Percentiles rank a stretch among this genome's conserved stretches.
Evolutionary conservation across 345 rosid species (phyloP).

Genomic region (Eucalyptus viminalis): DNA sequence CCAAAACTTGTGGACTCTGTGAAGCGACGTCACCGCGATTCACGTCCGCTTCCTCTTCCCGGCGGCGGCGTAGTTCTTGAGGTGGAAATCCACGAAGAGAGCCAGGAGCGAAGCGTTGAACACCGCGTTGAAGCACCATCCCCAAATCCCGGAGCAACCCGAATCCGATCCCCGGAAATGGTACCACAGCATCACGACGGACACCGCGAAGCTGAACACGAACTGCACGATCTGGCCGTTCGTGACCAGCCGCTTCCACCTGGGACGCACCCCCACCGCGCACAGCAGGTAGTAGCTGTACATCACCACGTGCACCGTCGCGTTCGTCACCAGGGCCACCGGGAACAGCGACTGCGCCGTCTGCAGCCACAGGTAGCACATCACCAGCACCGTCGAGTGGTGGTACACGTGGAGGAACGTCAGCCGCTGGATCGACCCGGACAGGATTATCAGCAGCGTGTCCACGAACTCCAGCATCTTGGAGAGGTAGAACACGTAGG

Average conservation of each 20-base stretch:
- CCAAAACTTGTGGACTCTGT: background rate
- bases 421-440: constrained; percentile 25
- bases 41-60: background rate
- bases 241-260: constrained; percentile 59
- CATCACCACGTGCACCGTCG: constrained; percentile 51
- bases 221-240: constrained; percentile 58
- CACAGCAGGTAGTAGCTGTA: constrained; percentile 40
- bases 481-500: constrained; percentile 53
- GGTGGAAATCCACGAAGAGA: constrained; percentile 39
- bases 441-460: constrained; percentile 39
- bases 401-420: constrained; percentile 72
- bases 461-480: constrained; percentile 47
- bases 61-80: constrained; percentile 16
- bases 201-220: constrained; percentile 21
- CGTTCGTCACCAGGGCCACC: constrained; percentile 36
- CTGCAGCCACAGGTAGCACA: constrained; percentile 41
- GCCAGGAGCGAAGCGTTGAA: constrained; percentile 40
- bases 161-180: constrained; percentile 21
- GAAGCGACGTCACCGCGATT: background rate
- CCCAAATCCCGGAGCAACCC: constrained; percentile 50
- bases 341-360: constrained; percentile 42
- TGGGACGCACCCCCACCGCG: constrained; percentile 36
- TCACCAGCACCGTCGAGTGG: constrained; percentile 43
- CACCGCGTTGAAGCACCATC: constrained; percentile 42
- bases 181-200: constrained; percentile 20